Percentiles rank a stretch among this genome's conserved stretches.
phyloP scores from a whole-genome alignment of 257 asterid genomes.

The Gynochthodes officinalis region DNA sequence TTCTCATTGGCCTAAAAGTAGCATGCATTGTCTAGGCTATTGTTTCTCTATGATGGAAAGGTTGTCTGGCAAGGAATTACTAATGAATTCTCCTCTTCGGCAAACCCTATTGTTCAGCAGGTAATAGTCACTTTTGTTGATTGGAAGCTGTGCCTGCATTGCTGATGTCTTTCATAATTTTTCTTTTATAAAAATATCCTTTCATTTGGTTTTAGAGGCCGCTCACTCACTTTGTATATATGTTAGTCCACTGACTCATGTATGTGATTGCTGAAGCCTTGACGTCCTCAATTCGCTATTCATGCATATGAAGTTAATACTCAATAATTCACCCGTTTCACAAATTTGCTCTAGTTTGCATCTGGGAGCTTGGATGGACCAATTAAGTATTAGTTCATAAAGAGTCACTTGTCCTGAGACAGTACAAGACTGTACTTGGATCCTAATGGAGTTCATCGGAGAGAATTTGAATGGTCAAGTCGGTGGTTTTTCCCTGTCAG shows the following conservation, averaged over 20 bases:
- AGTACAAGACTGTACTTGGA: not conserved
- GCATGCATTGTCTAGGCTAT: conserved; percentile 43
- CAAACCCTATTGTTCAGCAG: conserved; percentile 87
- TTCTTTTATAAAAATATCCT: not conserved
- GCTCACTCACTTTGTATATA: not conserved
- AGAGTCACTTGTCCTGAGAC: not conserved
- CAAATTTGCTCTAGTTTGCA: conserved; percentile 67
- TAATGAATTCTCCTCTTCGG: conserved; percentile 78
- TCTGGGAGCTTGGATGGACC: conserved; percentile 99
- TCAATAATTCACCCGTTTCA: conserved; percentile 4
- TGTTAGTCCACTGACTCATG: not conserved
- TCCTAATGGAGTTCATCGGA: not conserved
- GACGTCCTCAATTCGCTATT: not conserved
- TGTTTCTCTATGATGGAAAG: conserved; percentile 84
- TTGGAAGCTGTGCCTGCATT: not conserved
- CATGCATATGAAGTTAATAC: not conserved
- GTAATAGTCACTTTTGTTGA: conserved; percentile 31
- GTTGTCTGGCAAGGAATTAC: conserved; percentile 99
- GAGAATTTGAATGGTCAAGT: not conserved
- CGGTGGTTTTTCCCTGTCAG: not conserved
- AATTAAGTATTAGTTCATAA: conserved; percentile 53
- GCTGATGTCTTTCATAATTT: not conserved
- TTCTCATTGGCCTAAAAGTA: conserved; percentile 14
- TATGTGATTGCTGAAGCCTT: not conserved
- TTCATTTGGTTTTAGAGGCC: not conserved